Conservation (phyloP, 441 rosid genomes). For the Gossypium schwendimanii region DNA sequence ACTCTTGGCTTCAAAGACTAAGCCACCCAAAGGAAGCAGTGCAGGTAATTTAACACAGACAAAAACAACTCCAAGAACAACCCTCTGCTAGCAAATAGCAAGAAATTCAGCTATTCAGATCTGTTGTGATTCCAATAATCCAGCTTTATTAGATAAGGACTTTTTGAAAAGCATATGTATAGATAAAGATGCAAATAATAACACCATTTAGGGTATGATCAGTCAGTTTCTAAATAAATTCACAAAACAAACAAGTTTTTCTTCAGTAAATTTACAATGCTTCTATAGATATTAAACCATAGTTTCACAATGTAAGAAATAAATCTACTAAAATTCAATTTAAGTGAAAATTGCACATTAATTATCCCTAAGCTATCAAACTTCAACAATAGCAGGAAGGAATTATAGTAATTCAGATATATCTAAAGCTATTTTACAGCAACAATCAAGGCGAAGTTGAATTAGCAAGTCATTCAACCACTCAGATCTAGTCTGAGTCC, state of each 20-base stretch:
- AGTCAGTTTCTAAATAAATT: background rate
- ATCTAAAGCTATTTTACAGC: background rate
- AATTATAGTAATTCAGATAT: background rate
- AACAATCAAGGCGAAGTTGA: background rate
- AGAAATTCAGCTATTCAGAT: background rate
- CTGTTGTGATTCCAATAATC: background rate
- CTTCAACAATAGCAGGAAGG: background rate
- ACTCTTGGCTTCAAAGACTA: background rate
- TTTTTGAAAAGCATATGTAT: background rate
- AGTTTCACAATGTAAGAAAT: background rate
- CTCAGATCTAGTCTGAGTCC: background rate
- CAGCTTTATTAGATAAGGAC: background rate
- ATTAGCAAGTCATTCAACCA: background rate
- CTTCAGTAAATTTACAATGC: background rate
- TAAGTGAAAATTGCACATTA: background rate
- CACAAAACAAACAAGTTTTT: background rate
- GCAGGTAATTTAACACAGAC: background rate
- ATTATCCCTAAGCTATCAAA: background rate
- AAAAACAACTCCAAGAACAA: background rate
- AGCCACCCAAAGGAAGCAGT: background rate
- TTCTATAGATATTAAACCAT: background rate
- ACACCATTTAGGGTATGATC: background rate
- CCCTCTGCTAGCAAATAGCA: background rate
- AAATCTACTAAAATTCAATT: background rate
- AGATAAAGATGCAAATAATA: background rate